A percentile compares a stretch with the other conserved stretches of the same genome.
Evolutionary conservation across 78 protist genomes (phyloP).

Genomic region (Salpingoeca rosetta): DNA sequence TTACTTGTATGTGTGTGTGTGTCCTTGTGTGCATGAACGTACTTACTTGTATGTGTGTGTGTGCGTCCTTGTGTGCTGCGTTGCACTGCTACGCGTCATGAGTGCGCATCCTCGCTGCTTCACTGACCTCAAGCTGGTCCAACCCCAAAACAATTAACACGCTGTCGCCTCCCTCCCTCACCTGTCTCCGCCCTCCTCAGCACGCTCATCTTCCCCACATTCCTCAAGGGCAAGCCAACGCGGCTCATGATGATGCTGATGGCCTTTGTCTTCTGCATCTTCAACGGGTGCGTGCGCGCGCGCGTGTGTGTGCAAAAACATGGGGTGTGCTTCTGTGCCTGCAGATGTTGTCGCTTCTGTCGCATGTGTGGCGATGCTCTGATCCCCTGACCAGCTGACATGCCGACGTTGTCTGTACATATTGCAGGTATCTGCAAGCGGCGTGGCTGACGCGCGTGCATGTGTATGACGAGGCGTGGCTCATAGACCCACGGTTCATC

Average conservation of each 20-base stretch:
- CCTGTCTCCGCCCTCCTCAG: neutral
- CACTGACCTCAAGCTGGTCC: too few relatives aligned
- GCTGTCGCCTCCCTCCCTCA: neutral
- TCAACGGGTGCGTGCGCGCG: slow-evolving; percentile 25
- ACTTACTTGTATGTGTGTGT: neutral
- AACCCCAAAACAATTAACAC: too few relatives aligned
- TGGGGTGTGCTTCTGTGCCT: neutral
- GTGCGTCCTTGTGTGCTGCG: neutral
- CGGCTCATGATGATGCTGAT: neutral
- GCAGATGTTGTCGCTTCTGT: neutral
- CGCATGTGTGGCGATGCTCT: too few relatives aligned
- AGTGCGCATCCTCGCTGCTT: too few relatives aligned
- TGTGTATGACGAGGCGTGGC: neutral
- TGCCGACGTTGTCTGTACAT: too few relatives aligned
- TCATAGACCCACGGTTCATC: neutral
- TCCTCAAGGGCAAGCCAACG: neutral
- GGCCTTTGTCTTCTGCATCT: slow-evolving; percentile 1
- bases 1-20: too few relatives aligned
- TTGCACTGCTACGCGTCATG: too few relatives aligned
- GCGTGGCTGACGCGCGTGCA: slow-evolving; percentile 2
- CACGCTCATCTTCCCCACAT: slow-evolving; percentile 3
- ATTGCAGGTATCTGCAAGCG: neutral
- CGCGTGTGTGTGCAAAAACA: too few relatives aligned
- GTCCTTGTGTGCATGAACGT: neutral
- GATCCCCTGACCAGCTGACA: too few relatives aligned